Conservation (phyloP, 257 asterid genomes). For the Solanum rostratum region DNA sequence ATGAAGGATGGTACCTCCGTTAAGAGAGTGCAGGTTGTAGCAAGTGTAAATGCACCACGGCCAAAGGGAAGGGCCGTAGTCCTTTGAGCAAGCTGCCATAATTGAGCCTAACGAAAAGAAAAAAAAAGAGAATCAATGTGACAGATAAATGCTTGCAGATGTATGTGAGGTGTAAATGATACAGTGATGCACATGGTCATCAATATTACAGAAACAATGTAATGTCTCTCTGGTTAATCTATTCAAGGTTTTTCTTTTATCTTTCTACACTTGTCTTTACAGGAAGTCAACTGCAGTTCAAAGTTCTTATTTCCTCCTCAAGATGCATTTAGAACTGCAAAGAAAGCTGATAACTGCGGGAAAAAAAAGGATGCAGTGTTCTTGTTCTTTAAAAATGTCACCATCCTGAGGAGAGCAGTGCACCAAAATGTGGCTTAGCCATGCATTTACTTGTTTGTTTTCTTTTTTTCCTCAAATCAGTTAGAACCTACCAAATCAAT, state of each 20-base stretch:
- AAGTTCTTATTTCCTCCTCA: neutral
- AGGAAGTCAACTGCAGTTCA: neutral
- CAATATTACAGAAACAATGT: neutral
- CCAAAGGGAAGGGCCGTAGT: constrained; percentile 97
- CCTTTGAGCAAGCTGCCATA: constrained; percentile 99
- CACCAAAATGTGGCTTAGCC: neutral
- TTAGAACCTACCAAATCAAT: neutral
- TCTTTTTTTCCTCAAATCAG: neutral
- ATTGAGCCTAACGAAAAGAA: constrained; percentile 52
- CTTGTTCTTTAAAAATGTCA: neutral
- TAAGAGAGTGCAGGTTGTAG: constrained; percentile 78
- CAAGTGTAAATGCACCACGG: constrained; percentile 97
- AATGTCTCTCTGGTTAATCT: neutral
- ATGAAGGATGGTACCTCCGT: constrained; percentile 60
- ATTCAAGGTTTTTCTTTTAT: neutral
- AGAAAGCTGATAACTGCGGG: neutral
- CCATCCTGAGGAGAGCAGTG: neutral
- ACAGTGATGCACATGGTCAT: neutral
- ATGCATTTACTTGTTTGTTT: neutral
- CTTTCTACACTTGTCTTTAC: neutral
- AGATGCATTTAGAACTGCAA: neutral
- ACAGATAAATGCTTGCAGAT: neutral
- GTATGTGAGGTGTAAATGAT: neutral
- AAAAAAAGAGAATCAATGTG: neutral
- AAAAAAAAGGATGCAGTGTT: neutral